phyloP scores from a whole-genome alignment of 2,329 filamentous ascomycete genomes.

The Colletotrichum shisoi region DNA sequence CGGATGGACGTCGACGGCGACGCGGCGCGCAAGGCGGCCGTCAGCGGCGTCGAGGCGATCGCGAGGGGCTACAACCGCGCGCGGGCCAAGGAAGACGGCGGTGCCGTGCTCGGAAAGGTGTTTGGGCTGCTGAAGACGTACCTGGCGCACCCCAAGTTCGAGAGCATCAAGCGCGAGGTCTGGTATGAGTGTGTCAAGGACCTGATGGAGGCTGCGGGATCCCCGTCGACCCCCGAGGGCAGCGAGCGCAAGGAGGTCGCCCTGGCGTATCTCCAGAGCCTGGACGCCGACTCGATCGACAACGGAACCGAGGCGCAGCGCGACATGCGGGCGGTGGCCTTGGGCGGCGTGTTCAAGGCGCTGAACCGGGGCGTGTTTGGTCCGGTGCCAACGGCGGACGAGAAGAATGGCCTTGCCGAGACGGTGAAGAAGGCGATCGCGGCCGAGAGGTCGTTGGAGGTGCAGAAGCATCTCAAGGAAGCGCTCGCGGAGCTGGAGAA shows the following conservation, averaged over 20 bases:
- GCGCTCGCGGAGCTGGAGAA: conserved; percentile 47
- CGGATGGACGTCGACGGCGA: conserved; percentile 73
- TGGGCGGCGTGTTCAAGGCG: conserved; percentile 53
- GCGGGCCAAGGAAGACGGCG: conserved; percentile 50
- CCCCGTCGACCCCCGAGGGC: conserved; percentile 35
- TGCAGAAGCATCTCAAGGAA: conserved; percentile 55
- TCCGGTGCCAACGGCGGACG: conserved; percentile 29
- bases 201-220: conserved; percentile 54
- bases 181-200: conserved; percentile 63
- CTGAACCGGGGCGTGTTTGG: conserved; percentile 56
- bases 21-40: conserved; percentile 56
- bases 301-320: conserved; percentile 63
- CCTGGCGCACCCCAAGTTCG: conserved; percentile 51
- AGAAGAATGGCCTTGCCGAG: conserved; percentile 41
- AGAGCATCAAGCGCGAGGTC: conserved; percentile 56
- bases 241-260: conserved; percentile 41
- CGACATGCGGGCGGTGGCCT: conserved; percentile 56
- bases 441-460: conserved; percentile 56
- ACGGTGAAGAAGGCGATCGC: conserved; percentile 49
- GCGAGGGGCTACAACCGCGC: conserved; percentile 59
- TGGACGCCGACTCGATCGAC: conserved; percentile 58
- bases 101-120: conserved; percentile 52
- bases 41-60: conserved; percentile 60
- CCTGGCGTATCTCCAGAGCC: conserved; percentile 54
- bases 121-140: conserved; percentile 53